Evolutionary conservation across 2,329 filamentous ascomycete genomes (phyloP).

Genomic region (Diaporthe sp.): DNA sequence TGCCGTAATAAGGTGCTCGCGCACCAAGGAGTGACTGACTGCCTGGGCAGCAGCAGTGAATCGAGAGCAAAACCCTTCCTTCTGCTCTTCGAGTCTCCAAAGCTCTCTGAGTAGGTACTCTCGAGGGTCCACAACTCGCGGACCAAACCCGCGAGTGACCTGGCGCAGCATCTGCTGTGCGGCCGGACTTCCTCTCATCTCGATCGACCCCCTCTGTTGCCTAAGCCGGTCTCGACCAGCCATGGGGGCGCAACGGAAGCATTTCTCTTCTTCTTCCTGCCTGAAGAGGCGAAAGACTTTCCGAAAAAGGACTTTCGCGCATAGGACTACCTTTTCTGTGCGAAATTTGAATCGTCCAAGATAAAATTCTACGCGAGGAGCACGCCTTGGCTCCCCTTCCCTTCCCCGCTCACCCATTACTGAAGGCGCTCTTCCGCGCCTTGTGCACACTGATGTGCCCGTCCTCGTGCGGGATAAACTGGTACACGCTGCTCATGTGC

Average conservation of each 20-base stretch:
- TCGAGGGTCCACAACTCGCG: neutral
- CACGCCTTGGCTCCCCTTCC: neutral
- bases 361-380: neutral
- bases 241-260: neutral
- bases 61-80: neutral
- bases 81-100: neutral
- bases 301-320: neutral
- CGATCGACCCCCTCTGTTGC: neutral
- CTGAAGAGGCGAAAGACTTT: neutral
- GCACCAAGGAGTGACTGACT: conserved; percentile 4
- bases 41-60: neutral
- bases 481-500: conserved; percentile 40
- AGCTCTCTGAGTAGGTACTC: neutral
- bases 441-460: conserved; percentile 43
- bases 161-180: neutral
- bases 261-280: neutral
- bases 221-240: conserved; percentile 2
- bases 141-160: neutral
- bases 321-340: neutral
- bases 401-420: neutral
- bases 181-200: neutral
- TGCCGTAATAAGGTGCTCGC: neutral
- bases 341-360: neutral
- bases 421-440: conserved; percentile 18
- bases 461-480: conserved; percentile 43